These are phyloP conservation scores for Talaromyces trachyspermus DNA, from an alignment of 495 filamentous ascomycete species.

Conservation along the genomic window DNA sequence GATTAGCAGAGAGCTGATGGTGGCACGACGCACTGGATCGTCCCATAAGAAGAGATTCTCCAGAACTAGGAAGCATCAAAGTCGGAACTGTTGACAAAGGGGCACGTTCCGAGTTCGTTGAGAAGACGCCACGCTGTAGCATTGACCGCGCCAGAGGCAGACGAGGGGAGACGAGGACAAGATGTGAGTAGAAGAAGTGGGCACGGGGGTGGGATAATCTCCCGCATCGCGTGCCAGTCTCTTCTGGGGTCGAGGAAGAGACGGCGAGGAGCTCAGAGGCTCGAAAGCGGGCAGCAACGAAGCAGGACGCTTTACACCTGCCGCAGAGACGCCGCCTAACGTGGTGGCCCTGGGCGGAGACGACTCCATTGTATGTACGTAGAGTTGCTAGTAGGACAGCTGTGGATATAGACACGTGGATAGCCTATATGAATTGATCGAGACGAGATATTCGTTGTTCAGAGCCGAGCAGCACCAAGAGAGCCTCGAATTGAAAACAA, in stretches of 20 bases:
- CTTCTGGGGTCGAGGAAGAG: slow-evolving; percentile 66
- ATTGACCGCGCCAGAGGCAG: slow-evolving; percentile 26
- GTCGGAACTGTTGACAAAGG: slow-evolving; percentile 76
- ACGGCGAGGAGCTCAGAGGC: slow-evolving; percentile 81
- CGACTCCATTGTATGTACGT: slow-evolving; percentile 31
- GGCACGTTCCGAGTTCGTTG: slow-evolving; percentile 71
- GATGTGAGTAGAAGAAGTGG: slow-evolving; percentile 88
- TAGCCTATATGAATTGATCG: slow-evolving; percentile 12
- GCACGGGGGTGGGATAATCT: slow-evolving; percentile 76
- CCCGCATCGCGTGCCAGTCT: slow-evolving; percentile 53
- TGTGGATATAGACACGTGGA: no score
- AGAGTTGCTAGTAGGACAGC: slow-evolving; percentile 1
- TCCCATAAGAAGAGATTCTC: slow-evolving; percentile 78
- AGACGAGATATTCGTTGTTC: slow-evolving; percentile 9
- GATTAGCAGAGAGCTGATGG: slow-evolving; percentile 84
- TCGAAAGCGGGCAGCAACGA: slow-evolving; percentile 89
- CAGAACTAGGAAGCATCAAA: slow-evolving; percentile 72
- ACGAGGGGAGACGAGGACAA: slow-evolving; percentile 80
- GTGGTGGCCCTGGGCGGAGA: slow-evolving; percentile 32
- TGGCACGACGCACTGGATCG: slow-evolving; percentile 87
- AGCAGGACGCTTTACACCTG: slow-evolving; percentile 70
- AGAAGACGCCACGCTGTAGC: slow-evolving; percentile 50
- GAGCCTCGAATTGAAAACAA: slow-evolving; percentile 4
- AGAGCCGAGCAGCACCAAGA: no score
- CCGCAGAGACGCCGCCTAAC: slow-evolving; percentile 32